Evolutionary conservation across 768 basidiomycete genomes (phyloP), one percentile per base, ranked within the genome.

Genomic region (Aureoboletus auriporus): DNA sequence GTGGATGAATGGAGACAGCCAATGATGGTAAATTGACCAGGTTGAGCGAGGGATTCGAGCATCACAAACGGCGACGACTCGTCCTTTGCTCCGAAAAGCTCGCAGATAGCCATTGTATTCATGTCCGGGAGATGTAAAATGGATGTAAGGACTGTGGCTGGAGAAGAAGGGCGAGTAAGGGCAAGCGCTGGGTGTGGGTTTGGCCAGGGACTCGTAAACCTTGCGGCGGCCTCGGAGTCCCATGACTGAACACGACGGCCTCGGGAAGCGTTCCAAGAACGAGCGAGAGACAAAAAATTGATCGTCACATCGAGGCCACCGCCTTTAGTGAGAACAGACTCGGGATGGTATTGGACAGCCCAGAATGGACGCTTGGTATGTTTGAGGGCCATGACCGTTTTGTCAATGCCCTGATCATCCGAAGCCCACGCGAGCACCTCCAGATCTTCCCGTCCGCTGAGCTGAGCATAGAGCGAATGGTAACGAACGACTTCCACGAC

Each of bases 311-410:
- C 75, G n/a, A 75, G 58, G 1, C 89, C 89, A 6, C 84, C 86
- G 3, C 76, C 78, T 37, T 72, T 69, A 2, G 89, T 92, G 55
- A 85, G 75, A 4, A 86, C 79, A 5, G 89, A 92, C 61, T 92
- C 90, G 6, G 90, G 90, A 62, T 93, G 90, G 62, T 92, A 93
- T 60, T 93, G 90, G 20, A 93, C 90, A 4, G 86, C 89, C 84
- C 86, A 92, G 59, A 89, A 88, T 5, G 90, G 89, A 51, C 74
- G 76, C 20, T 56, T 65, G 42, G 54, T 71, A 61, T 93, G 90
- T 53, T 75, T 77, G 26, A 78, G 68, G 35, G 82, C 88, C 89
- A 93, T 92, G 39, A 89, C 72, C 17, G 89, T 82, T 38, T 57
- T 72, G 6, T 84, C 85, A 51, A 87, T 82, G 45, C 83, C 85